These are phyloP conservation scores for Rutstroemia sp. DNA, from an alignment of 2,329 filamentous ascomycete species.

Conservation along the genomic window DNA sequence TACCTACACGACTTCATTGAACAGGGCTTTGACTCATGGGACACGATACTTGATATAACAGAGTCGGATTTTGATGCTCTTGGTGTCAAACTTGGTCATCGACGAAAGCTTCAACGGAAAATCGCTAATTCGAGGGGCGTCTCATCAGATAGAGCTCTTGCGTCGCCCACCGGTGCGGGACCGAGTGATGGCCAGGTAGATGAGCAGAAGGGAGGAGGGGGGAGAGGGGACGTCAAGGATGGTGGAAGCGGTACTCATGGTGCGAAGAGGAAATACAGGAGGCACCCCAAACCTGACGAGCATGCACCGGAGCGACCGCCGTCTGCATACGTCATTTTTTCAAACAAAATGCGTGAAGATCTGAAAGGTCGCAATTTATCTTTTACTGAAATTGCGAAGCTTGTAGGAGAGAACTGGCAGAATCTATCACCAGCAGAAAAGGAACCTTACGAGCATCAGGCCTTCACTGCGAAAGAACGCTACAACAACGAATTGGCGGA, in stretches of 20 bases:
- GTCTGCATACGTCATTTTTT: slow-evolving; percentile 80
- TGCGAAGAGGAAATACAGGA: slow-evolving; percentile 66
- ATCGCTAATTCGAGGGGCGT: slow-evolving; percentile 68
- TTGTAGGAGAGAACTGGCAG: slow-evolving; percentile 79
- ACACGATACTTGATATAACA: slow-evolving; percentile 75
- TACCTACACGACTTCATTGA: slow-evolving; percentile 66
- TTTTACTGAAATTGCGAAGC: slow-evolving; percentile 77
- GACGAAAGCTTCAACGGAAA: slow-evolving; percentile 77
- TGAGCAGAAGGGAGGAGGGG: slow-evolving; percentile 40
- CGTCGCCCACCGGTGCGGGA: slow-evolving; percentile 32
- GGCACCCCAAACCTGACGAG: slow-evolving; percentile 75
- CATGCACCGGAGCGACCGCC: slow-evolving; percentile 73
- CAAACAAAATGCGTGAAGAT: slow-evolving; percentile 74
- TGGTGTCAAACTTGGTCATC: slow-evolving; percentile 72
- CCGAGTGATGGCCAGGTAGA: slow-evolving; percentile 55
- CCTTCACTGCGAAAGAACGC: slow-evolving; percentile 65
- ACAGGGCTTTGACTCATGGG: slow-evolving; percentile 81
- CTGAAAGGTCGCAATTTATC: slow-evolving; percentile 68
- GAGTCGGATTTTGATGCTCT: slow-evolving; percentile 73
- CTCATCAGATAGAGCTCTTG: slow-evolving; percentile 31
- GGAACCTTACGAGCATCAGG: slow-evolving; percentile 65
- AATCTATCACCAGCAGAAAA: slow-evolving; percentile 58
- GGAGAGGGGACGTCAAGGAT: slow-evolving; percentile 37
- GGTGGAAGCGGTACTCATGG: slow-evolving; percentile 35
- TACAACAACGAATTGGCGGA: slow-evolving; percentile 65